These are phyloP conservation scores for Musa itinerans DNA, from an alignment of 176 grass and related monocot genomes.

Conservation along the genomic window DNA sequence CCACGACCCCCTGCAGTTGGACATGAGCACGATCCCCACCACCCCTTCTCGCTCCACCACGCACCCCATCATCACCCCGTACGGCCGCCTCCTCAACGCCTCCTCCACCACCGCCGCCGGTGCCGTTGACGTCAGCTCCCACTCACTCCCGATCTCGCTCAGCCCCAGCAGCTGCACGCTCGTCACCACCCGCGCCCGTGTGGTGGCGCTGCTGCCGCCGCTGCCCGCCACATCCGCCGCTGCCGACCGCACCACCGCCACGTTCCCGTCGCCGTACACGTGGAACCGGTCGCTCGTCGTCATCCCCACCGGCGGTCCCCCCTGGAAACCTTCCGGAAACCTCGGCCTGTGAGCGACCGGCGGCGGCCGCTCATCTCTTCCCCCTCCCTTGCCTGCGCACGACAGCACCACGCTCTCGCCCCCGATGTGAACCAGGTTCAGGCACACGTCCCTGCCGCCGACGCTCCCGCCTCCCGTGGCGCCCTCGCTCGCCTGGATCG, in stretches of 20 bases:
- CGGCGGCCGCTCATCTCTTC: not conserved
- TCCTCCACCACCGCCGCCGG: slow-evolving; percentile 45
- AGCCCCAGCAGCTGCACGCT: slow-evolving; percentile 76
- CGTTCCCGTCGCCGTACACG: slow-evolving; percentile 80
- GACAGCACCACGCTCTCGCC: slow-evolving; percentile 60
- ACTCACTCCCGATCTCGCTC: slow-evolving; percentile 32
- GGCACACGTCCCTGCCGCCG: slow-evolving; percentile 31
- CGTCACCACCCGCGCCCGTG: slow-evolving; percentile 38
- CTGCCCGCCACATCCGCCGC: slow-evolving; percentile 33
- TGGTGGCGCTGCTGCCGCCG: slow-evolving; percentile 32
- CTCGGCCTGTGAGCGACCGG: slow-evolving; percentile 47
- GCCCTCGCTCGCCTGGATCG: slow-evolving; percentile 39
- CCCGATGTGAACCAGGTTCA: slow-evolving; percentile 49
- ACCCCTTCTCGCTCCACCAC: slow-evolving; percentile 78
- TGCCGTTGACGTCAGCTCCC: slow-evolving; percentile 55
- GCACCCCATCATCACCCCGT: slow-evolving; percentile 75
- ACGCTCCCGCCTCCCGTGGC: slow-evolving; percentile 15
- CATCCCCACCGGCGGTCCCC: slow-evolving; percentile 12
- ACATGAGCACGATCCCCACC: slow-evolving; percentile 72
- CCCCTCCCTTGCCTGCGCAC: not conserved
- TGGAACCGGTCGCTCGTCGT: slow-evolving; percentile 40
- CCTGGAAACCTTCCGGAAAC: slow-evolving; percentile 34
- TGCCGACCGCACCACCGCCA: slow-evolving; percentile 57
- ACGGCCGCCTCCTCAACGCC: slow-evolving; percentile 45
- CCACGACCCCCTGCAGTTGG: slow-evolving; percentile 75